phyloP scores from a whole-genome alignment of 768 basidiomycete genomes.

The Collybia sp. region DNA sequence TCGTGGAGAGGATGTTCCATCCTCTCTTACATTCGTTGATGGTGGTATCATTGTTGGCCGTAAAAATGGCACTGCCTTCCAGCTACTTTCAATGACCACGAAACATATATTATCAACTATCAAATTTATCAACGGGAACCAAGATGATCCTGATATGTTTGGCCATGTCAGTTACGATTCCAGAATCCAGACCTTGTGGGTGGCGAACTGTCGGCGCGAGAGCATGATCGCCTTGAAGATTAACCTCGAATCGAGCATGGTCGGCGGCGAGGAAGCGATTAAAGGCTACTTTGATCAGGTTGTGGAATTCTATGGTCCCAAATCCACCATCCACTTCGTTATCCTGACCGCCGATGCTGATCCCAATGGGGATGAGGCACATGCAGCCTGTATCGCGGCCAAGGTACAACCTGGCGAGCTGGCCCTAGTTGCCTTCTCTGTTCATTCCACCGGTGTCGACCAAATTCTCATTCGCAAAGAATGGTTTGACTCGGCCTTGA shows the following conservation, averaged over 20 bases:
- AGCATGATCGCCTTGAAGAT: conserved; percentile 81
- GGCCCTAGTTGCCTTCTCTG: conserved; percentile 81
- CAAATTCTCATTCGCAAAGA: conserved; percentile 84
- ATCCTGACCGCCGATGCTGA: conserved; percentile 83
- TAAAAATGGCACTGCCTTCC: conserved; percentile 81
- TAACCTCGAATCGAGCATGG: conserved; percentile 57
- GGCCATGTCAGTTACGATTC: conserved; percentile 85
- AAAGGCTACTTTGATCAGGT: conserved; percentile 76
- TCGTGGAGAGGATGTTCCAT: conserved; percentile 75
- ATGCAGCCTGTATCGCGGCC: conserved; percentile 79
- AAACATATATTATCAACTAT: conserved; percentile 73
- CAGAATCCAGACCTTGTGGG: conserved; percentile 82
- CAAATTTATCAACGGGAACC: conserved; percentile 66
- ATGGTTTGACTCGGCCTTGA: conserved; percentile 73
- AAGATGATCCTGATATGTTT: conserved; percentile 83
- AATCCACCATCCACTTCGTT: conserved; percentile 86
- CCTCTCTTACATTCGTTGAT: conserved; percentile 82
- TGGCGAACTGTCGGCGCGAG: conserved; percentile 80
- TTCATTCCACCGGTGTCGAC: conserved; percentile 87
- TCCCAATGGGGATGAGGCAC: conserved; percentile 76
- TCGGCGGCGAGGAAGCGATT: conserved; percentile 56
- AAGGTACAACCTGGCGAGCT: conserved; percentile 73
- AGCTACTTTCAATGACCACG: conserved; percentile 72
- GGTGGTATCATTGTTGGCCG: conserved; percentile 82
- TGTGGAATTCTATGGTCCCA: conserved; percentile 78